Conservation (phyloP, 768 basidiomycete genomes). For the Leccinellum albellum region DNA sequence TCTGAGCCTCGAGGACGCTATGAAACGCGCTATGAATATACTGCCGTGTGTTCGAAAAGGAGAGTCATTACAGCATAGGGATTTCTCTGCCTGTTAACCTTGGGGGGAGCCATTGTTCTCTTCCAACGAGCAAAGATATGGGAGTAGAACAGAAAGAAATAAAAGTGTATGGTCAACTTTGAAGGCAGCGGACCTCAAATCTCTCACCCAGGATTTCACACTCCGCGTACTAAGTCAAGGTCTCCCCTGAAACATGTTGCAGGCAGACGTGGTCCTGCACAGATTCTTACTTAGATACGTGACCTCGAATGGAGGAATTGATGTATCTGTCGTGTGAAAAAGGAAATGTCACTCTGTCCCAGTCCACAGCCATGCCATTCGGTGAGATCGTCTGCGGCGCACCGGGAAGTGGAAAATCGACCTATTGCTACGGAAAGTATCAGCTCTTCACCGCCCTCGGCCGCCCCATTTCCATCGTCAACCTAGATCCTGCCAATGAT, state of each 20-base stretch:
- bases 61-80: constrained; percentile 38
- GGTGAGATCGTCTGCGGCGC: constrained; percentile 86
- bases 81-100: constrained; percentile 35
- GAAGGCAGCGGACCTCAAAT: constrained; percentile 10
- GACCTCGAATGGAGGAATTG: too few relatives aligned
- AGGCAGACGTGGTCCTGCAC: neutral
- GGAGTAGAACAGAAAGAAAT: neutral
- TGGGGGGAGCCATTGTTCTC: constrained; percentile 23
- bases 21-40: constrained; percentile 5
- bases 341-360: neutral
- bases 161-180: neutral
- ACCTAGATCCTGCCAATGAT: constrained; percentile 94
- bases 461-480: constrained; percentile 86
- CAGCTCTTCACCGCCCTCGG: constrained; percentile 85
- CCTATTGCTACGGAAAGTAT: constrained; percentile 83
- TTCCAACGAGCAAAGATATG: neutral
- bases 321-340: neutral
- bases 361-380: constrained; percentile 60
- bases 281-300: neutral
- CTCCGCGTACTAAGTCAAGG: constrained; percentile 16
- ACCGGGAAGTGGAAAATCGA: constrained; percentile 85
- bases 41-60: neutral
- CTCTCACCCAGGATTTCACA: neutral
- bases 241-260: neutral
- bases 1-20: constrained; percentile 62